A percentile compares a stretch with the other conserved stretches of the same genome.
Evolutionary conservation across 768 basidiomycete genomes (phyloP).

Genomic region (Lyophyllum decastes): DNA sequence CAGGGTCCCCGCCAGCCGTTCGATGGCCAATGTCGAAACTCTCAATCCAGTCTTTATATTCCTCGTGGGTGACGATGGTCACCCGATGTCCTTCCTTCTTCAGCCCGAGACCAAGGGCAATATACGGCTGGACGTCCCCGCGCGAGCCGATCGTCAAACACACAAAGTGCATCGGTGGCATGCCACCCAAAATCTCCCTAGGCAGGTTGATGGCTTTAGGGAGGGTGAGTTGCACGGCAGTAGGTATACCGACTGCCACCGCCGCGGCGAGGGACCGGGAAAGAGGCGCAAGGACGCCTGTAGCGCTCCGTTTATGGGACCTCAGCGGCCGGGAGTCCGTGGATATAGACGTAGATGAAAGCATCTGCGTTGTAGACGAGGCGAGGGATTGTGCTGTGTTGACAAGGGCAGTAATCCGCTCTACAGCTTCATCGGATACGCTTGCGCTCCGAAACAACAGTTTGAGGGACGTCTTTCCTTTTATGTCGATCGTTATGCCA

Average conservation of each 20-base stretch:
- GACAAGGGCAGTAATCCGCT: constrained; percentile 28
- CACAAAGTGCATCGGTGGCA: constrained; percentile 52
- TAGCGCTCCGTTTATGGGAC: constrained; percentile 27
- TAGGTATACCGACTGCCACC: constrained; percentile 27
- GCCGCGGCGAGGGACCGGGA: constrained; percentile 39
- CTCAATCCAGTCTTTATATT: constrained; percentile 56
- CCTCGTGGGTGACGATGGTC: constrained; percentile 60
- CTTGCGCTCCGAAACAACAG: constrained; percentile 48
- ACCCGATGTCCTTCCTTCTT: constrained; percentile 51
- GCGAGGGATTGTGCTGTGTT: constrained; percentile 9
- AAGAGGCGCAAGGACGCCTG: constrained; percentile 45
- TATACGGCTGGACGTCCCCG: constrained; percentile 66
- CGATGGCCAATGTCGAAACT: constrained; percentile 61
- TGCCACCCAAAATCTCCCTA: constrained; percentile 26
- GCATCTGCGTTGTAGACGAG: constrained; percentile 3
- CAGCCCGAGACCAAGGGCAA: constrained; percentile 53
- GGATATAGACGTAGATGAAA: constrained; percentile 7
- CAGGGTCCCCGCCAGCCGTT: constrained; percentile 69
- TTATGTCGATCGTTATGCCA: constrained; percentile 45
- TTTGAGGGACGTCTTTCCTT: constrained; percentile 45
- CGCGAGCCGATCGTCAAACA: constrained; percentile 68
- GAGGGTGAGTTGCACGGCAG: constrained; percentile 28
- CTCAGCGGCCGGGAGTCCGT: neutral
- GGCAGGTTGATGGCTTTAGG: constrained; percentile 56
- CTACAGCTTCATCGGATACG: constrained; percentile 45